Evolutionary conservation across 2,329 filamentous ascomycete genomes (phyloP).

Genomic region (Pestalotiopsis sp.): DNA sequence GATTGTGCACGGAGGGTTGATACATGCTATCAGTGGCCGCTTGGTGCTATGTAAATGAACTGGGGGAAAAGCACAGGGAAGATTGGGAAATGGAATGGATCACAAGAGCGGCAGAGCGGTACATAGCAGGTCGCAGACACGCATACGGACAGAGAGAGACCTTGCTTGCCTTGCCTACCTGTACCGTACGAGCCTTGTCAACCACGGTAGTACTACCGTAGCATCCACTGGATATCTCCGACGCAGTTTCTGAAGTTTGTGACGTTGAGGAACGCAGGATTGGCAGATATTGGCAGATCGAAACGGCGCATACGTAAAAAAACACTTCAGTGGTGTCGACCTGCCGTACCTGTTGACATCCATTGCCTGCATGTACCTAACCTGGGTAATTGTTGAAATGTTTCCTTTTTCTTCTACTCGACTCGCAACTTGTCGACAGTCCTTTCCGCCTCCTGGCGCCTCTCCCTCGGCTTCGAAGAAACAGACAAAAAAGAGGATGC

Average conservation of each 20-base stretch:
- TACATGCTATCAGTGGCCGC: neutral
- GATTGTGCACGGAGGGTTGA: neutral
- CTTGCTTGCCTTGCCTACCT: neutral
- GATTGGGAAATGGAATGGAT: neutral
- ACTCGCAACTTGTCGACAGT: neutral
- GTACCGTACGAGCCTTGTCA: neutral
- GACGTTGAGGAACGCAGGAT: neutral
- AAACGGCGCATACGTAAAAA: neutral
- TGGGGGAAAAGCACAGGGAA: neutral
- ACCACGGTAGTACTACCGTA: neutral
- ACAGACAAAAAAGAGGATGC: neutral
- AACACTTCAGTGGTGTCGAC: neutral
- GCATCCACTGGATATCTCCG: neutral
- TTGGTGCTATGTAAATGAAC: neutral
- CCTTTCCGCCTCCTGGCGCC: neutral
- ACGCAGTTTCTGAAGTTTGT: neutral
- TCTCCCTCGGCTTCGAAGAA: neutral
- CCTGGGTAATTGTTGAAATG: neutral
- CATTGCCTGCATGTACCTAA: neutral
- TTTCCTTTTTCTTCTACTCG: neutral
- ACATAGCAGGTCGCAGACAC: neutral
- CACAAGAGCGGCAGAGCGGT: neutral
- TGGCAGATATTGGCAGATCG: neutral
- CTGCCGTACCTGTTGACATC: neutral
- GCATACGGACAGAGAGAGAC: neutral